phyloP scores from a whole-genome alignment of 1,284 basidiomycete species.

The Leucoagaricus sp. region DNA sequence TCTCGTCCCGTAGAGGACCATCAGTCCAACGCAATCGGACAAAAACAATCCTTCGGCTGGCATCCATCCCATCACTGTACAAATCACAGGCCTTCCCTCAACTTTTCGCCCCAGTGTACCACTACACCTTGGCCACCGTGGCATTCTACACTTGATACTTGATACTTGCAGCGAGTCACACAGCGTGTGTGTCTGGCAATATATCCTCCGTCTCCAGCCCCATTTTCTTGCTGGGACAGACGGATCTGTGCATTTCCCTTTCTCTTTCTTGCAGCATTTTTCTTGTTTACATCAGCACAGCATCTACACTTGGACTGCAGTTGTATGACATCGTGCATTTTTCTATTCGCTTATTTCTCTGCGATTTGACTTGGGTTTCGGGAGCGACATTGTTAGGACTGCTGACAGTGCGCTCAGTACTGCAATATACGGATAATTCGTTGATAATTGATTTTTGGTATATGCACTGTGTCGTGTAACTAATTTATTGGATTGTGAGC shows the following conservation, averaged over 20 bases:
- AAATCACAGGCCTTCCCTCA: too few species aligned
- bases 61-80: neutral
- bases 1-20: neutral
- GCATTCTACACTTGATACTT: too few species aligned
- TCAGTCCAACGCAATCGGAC: neutral
- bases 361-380: neutral
- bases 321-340: constrained; percentile 9
- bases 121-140: too few species aligned
- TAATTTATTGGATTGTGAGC: constrained; percentile 8
- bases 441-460: neutral
- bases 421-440: neutral
- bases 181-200: too few species aligned
- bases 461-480: constrained; percentile 7
- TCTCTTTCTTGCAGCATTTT: constrained; percentile 11
- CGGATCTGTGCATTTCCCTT: neutral
- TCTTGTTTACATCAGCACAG: constrained; percentile 8
- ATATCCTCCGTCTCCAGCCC: neutral
- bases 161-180: too few species aligned
- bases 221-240: constrained; percentile 8
- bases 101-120: too few species aligned
- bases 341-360: neutral
- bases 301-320: constrained; percentile 7
- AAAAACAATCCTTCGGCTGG: neutral
- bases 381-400: neutral
- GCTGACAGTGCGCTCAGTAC: neutral